Base-by-base conservation (phyloP, 2,329 filamentous ascomycete species). In the Helotiales sp. region DNA sequence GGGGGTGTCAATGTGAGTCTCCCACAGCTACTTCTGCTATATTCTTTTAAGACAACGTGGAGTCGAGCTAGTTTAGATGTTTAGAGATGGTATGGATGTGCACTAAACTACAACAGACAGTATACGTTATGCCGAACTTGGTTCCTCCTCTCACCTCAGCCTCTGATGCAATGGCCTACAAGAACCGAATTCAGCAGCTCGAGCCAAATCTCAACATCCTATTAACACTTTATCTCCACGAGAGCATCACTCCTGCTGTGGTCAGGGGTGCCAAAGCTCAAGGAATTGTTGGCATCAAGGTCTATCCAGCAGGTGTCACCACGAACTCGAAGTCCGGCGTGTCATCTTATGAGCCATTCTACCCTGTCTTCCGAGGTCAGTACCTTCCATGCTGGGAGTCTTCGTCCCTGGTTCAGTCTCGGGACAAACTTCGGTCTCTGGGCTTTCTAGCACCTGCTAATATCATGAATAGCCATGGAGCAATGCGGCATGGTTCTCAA, bases 401-500 rank as follows among this genome's bases (percentile, higher is more conserved):
- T n/a, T n/a, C 17, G 17, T 2, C 8, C n/a, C 17, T n/a, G 3
- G 40, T 43, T 20, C 20, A 5, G 15, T 43, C 20, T 4, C 17
- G 3, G 3, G 17, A 17, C 15, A 20, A 43, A n/a, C 10, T 20
- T 43, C 5, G 20, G 40, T 43, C 6, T 20, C 40, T 45, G n/a
- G n/a, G n/a, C 17, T n/a, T 7, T 32, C 49, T 17, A n/a, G 7
- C 17, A 22, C 10, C 20, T 34, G 11, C 54, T 57, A 17, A 57
- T 37, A 6, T 8, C 1, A 6, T 57, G 5, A 26, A 17, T 15
- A 57, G 91, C 92, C 71, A 97, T 98, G 94, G 91, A 97, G 77
- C 82, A 89, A 67, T 87, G 93, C 72, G 89, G 90, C 72, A 83
- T 97, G 77, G 86, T 96, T n/a, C 85, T 96, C 49, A 97, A 97